Conservation (phyloP, 75 land plant species). For the Adiantum capillusveneris region DNA sequence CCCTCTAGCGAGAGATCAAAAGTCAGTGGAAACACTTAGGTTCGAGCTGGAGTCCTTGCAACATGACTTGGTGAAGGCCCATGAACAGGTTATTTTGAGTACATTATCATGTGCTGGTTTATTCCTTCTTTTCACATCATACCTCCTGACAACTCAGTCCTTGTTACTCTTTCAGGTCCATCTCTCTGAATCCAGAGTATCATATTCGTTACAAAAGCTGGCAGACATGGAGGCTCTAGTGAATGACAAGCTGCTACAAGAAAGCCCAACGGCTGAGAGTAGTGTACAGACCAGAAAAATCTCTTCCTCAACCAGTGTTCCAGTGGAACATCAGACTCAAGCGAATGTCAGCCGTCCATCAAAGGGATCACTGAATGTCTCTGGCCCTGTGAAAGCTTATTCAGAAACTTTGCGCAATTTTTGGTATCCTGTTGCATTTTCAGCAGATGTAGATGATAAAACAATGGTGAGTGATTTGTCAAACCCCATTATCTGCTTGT, state of each 20-base stretch:
- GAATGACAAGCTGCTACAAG: slow-evolving; percentile 64
- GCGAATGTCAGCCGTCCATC: not conserved
- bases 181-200: slow-evolving; percentile 89
- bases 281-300: slow-evolving; percentile 19
- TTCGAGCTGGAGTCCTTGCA: slow-evolving; percentile 82
- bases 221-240: slow-evolving; percentile 83
- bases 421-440: slow-evolving; percentile 96
- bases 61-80: slow-evolving; percentile 69
- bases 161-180: slow-evolving; percentile 58
- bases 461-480: slow-evolving; percentile 87
- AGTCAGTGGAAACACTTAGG: slow-evolving; percentile 85
- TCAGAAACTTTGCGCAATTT: slow-evolving; percentile 72
- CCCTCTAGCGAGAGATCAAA: slow-evolving; percentile 83
- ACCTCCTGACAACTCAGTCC: not conserved
- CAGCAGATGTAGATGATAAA: slow-evolving; percentile 62
- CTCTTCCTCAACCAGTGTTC: not conserved
- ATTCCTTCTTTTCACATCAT: not conserved
- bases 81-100: slow-evolving; percentile 55
- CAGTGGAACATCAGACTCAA: not conserved
- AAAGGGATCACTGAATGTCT: slow-evolving; percentile 44
- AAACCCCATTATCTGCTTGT: too few relatives aligned
- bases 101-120: not conserved
- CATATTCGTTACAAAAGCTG: slow-evolving; percentile 68
- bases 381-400: slow-evolving; percentile 78
- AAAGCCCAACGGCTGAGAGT: slow-evolving; percentile 21